phyloP scores from a whole-genome alignment of 2,329 filamentous ascomycete genomes.

The Aspergillus sp. region DNA sequence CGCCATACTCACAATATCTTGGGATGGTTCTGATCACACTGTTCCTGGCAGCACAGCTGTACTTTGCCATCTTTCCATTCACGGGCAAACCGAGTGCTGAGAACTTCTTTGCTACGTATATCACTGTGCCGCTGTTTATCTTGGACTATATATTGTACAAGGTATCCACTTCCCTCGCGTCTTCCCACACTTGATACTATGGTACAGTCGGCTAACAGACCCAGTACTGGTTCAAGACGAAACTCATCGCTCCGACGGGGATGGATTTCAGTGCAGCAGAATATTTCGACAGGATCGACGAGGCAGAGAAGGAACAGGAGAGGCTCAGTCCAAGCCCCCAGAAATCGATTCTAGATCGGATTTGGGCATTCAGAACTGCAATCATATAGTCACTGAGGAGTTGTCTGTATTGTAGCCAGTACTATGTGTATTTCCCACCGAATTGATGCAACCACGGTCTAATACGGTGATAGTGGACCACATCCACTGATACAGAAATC shows the following conservation, averaged over 20 bases:
- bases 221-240: background rate
- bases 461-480: too few relatives aligned
- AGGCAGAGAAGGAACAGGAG: background rate
- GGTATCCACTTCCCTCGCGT: background rate
- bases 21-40: constrained; percentile 26
- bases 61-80: constrained; percentile 31
- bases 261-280: background rate
- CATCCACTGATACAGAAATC: too few relatives aligned
- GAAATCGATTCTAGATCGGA: background rate
- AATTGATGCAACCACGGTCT: too few relatives aligned
- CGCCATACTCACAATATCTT: constrained; percentile 27
- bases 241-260: background rate
- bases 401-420: too few relatives aligned
- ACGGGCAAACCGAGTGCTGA: constrained; percentile 28
- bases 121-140: constrained; percentile 31
- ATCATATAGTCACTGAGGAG: background rate
- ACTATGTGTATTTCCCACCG: too few relatives aligned
- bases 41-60: constrained; percentile 33
- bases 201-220: background rate
- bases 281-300: constrained; percentile 3
- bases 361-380: background rate
- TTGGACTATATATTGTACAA: constrained; percentile 30
- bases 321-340: background rate
- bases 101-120: constrained; percentile 34
- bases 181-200: too few relatives aligned